Base-by-base conservation (phyloP, 202 grass and related monocot species). In the Dendrocalamus latiflorus region DNA sequence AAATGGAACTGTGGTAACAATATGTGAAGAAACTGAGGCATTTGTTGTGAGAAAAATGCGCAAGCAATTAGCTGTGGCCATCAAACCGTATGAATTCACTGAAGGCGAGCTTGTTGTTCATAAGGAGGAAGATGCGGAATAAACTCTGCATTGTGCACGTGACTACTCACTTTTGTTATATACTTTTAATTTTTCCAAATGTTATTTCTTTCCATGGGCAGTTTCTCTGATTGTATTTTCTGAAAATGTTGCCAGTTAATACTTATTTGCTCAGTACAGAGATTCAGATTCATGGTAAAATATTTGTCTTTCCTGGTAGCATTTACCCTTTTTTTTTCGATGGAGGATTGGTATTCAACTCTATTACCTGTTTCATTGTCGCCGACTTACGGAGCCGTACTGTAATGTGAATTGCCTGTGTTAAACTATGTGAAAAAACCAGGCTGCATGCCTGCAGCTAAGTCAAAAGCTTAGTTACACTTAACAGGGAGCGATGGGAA, bases 31-130 rank as follows among this genome's bases (percentile, higher is more conserved):
- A 30, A 30, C 30, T 30, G 30, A 30, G 30, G 30, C 30, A 30
- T 30, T 30, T 0, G 30, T 30, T 30, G 30, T 30, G 30, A 30
- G 30, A 2, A 30, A 30, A 30, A 30, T 30, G 30, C 30, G 30
- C 30, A 30, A 30, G 30, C 2, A 30, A 30, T 73, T 97, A 63
- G 82, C 78, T 56, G 84, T 97, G 62, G 42, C 83, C 34, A 91
- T 94, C 68, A 94, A 93, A 53, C 93, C 87, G 55, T 98, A 91
- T 1, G 93, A 95, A 55, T 95, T 98, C 79, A 92, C 88, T 49
- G 93, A 98, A 87, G 95, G 93, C 4, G 85, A 91, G 65, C 83
- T 95, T 70, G 17, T 88, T 81, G 77, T 95, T 82, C 79, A 84
- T 38, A 89, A 87, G 65, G 95, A 98, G 77, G 93, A 98, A 84